These are phyloP conservation scores for Aspergillus saccharolyticus DNA, from an alignment of 495 filamentous ascomycete genomes.

Conservation along the genomic window DNA sequence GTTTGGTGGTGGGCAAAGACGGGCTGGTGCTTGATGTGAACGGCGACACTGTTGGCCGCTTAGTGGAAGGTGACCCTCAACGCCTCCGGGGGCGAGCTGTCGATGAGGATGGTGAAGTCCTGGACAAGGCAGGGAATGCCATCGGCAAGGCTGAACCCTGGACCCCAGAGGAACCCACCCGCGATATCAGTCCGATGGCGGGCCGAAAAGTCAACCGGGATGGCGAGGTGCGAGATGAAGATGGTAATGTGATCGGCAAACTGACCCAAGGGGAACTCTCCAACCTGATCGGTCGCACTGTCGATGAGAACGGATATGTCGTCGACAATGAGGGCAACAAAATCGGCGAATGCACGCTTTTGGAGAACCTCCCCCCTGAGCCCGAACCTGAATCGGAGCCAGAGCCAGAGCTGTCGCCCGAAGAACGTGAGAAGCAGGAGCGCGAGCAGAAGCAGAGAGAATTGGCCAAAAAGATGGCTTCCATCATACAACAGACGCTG, in stretches of 20 bases:
- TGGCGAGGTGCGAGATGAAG: conserved; percentile 68
- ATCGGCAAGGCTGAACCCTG: conserved; percentile 71
- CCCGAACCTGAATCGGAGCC: conserved; percentile 23
- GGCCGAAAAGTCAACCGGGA: conserved; percentile 70
- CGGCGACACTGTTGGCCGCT: conserved; percentile 61
- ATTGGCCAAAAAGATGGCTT: conserved; percentile 65
- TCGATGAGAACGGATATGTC: conserved; percentile 75
- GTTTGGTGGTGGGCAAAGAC: conserved; percentile 61
- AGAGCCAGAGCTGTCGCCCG: conserved; percentile 29
- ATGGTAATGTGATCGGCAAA: conserved; percentile 68
- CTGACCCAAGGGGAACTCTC: conserved; percentile 65
- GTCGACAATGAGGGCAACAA: conserved; percentile 67
- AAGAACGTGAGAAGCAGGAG: conserved; percentile 43
- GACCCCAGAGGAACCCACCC: conserved; percentile 61
- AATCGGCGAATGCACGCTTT: conserved; percentile 54
- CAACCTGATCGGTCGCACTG: conserved; percentile 62
- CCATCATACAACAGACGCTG: conserved; percentile 66
- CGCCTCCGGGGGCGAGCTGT: conserved; percentile 62
- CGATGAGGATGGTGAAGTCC: conserved; percentile 74
- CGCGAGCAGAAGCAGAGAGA: conserved; percentile 52
- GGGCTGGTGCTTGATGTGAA: conserved; percentile 57
- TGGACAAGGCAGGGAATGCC: conserved; percentile 67
- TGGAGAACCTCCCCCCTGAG: conserved; percentile 4
- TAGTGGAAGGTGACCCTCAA: conserved; percentile 62
- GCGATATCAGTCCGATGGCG: conserved; percentile 57